Evolutionary conservation across 441 rosid species (phyloP), one percentile per base, ranked within the genome.

Genomic region (Isatis lusitanica): DNA sequence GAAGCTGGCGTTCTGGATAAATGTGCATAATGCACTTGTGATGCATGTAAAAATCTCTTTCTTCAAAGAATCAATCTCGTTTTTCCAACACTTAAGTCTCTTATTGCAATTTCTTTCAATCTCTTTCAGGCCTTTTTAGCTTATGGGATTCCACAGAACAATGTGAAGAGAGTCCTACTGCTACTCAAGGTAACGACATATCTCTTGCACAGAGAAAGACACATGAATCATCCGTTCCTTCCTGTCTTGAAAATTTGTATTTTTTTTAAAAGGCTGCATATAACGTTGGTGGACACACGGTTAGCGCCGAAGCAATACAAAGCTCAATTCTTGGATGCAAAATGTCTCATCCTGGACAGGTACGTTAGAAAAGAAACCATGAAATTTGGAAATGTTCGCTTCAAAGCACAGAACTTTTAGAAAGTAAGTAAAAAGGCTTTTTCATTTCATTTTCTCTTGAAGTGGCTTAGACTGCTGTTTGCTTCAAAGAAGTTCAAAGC

Each of bases 1-100:
- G 83, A 92, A 90, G 80, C 80, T 94, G 40, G 97, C 99, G 13
- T 94, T 94, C 81, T 94, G 97, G 99, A 87, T 92, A 79, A 94
- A 94, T 42, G 70, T 92, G 67, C 99, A 94, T 81, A 94, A 94
- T 71, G 89, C 97, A 13, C 68, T 92, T 47, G 94, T 88, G 79
- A 94, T 92, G 99, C 99, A 94, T 86, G 99, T 94, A 90, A 87
- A 87, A 60, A 61, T 13, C 35, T 18, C 67, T n/a, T 43, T 46
- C 70, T 46, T 60, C 16, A 48, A 5, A 2, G 3, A 72, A 73
- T 1, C 13, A 59, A 0, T 61, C 17, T 44, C 39, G 1, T 16
- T 35, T 65, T 35, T n/a, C 5, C 30, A 0, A 17, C 9, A 15
- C 21, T 24, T 46, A 8, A 9, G 48, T 38, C n/a, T 38, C 58